Conservation (phyloP, 495 filamentous ascomycete species). For the Penicillium mononematosum region DNA sequence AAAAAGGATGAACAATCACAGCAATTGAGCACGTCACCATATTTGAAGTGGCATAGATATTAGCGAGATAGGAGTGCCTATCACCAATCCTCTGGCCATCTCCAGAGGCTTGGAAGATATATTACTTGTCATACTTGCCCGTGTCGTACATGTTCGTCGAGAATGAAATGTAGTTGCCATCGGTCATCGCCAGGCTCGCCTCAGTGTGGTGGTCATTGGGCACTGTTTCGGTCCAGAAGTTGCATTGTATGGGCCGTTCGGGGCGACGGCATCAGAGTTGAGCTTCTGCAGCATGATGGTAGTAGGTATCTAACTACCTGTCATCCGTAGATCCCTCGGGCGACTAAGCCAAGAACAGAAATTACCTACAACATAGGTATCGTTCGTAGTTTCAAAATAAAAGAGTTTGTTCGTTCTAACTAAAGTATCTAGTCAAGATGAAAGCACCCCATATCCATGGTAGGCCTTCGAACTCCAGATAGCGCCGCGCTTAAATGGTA, state of each 20-base stretch:
- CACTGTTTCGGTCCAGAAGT: slow-evolving; percentile 48
- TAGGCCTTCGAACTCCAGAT: slow-evolving; percentile 25
- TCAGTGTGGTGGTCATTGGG: slow-evolving; percentile 56
- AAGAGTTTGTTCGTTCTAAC: background rate
- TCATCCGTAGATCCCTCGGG: background rate
- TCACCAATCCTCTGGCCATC: slow-evolving; percentile 22
- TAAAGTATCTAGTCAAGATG: slow-evolving; percentile 13
- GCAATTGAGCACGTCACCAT: slow-evolving; percentile 17
- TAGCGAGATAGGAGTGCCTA: slow-evolving; percentile 22
- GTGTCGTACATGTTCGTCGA: slow-evolving; percentile 53
- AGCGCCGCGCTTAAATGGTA: slow-evolving; percentile 35
- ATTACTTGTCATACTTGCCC: slow-evolving; percentile 50
- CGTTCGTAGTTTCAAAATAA: background rate
- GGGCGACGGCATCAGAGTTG: slow-evolving; percentile 48
- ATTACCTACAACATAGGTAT: background rate
- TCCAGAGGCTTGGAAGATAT: slow-evolving; percentile 47
- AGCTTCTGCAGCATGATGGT: slow-evolving; percentile 53
- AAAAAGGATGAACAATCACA: slow-evolving; percentile 4
- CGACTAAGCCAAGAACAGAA: slow-evolving; percentile 1
- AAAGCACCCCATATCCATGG: slow-evolving; percentile 12
- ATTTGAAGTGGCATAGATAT: slow-evolving; percentile 5
- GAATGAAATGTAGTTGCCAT: slow-evolving; percentile 56
- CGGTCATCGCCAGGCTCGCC: slow-evolving; percentile 44
- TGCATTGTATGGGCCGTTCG: slow-evolving; percentile 39
- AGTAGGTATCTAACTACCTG: too few species aligned